Conservation (phyloP, 805 yeast species). For the Pichia sporocuriosa region DNA sequence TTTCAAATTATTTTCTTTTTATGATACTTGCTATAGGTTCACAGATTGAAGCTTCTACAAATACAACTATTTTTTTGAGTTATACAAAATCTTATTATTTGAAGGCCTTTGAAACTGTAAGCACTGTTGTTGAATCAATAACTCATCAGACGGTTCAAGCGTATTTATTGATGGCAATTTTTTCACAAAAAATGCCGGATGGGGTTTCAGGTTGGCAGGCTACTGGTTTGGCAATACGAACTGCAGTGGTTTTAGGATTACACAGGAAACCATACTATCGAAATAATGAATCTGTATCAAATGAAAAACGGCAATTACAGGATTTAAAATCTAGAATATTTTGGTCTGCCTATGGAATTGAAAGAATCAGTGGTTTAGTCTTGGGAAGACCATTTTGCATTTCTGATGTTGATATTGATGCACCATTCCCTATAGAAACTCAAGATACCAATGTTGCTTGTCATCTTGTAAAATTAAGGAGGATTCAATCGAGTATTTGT, state of each 20-base stretch:
- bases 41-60: constrained; percentile 17
- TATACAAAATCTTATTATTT: constrained; percentile 26
- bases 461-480: constrained; percentile 29
- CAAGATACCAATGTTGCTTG: constrained; percentile 22
- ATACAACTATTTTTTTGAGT: constrained; percentile 8
- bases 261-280: constrained; percentile 25
- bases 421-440: constrained; percentile 22
- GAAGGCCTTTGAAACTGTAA: constrained; percentile 26
- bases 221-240: constrained; percentile 28
- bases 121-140: constrained; percentile 20
- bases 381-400: constrained; percentile 34
- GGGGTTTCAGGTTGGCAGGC: constrained; percentile 30
- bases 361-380: constrained; percentile 29
- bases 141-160: constrained; percentile 29
- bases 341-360: constrained; percentile 34
- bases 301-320: constrained; percentile 10
- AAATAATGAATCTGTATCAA: background rate
- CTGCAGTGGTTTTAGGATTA: constrained; percentile 28
- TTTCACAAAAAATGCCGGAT: constrained; percentile 31
- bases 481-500: constrained; percentile 30
- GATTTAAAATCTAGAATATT: constrained; percentile 27
- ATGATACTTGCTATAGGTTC: constrained; percentile 31
- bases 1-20: constrained; percentile 24
- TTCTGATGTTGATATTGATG: constrained; percentile 31
- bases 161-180: constrained; percentile 26